Conservation (phyloP, 345 rosid species). For the Adansonia digitata region DNA sequence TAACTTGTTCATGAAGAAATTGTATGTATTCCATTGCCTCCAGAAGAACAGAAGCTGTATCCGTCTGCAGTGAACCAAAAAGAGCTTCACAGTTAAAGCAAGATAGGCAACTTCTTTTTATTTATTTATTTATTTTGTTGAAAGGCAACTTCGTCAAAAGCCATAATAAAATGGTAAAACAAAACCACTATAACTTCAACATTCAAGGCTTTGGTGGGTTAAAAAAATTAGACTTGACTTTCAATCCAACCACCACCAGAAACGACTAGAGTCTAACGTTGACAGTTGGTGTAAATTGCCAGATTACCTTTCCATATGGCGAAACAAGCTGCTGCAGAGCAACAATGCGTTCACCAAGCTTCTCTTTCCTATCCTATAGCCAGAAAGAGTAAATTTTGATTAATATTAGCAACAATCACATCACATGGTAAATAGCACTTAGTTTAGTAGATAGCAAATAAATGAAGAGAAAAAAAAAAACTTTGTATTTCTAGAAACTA, state of each 20-base stretch:
- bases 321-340: constrained; percentile 95
- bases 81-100: not conserved
- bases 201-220: not conserved
- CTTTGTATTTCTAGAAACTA: not conserved
- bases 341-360: constrained; percentile 73
- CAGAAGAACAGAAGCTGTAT: constrained; percentile 89
- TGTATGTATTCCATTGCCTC: constrained; percentile 85
- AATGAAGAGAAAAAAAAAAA: not conserved
- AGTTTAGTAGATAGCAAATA: not conserved
- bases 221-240: not conserved
- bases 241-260: not conserved
- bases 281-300: too few relatives aligned
- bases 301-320: constrained; percentile 85
- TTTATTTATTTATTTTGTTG: too few relatives aligned
- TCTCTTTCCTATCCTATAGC: constrained; percentile 76
- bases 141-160: not conserved
- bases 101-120: not conserved
- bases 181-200: not conserved
- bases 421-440: not conserved
- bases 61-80: constrained; percentile 55
- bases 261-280: not conserved
- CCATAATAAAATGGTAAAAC: not conserved
- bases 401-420: constrained; percentile 2
- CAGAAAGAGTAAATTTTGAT: constrained; percentile 18
- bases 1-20: constrained; percentile 95